Percentiles rank a stretch among this genome's conserved stretches.
Conservation (phyloP, 2,329 filamentous ascomycete species). For the Penicillium sp. region DNA sequence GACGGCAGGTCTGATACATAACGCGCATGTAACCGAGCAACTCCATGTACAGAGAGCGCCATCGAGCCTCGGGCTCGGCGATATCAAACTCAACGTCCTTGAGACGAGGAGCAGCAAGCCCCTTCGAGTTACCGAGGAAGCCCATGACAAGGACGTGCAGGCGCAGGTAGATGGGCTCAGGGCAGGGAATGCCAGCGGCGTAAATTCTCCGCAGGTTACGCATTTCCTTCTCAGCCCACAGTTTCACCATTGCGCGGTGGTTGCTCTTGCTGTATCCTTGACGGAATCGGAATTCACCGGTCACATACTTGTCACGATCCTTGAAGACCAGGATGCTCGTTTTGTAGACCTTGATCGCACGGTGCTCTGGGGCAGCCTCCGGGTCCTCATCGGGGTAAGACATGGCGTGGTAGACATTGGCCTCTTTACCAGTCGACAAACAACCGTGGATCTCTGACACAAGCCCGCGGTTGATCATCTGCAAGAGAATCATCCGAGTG, state of each 20-base stretch:
- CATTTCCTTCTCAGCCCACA: constrained; percentile 99
- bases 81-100: constrained; percentile 78
- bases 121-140: constrained; percentile 84
- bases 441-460: constrained; percentile 93
- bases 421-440: constrained; percentile 95
- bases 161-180: constrained; percentile 84
- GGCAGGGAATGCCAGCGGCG: constrained; percentile 82
- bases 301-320: constrained; percentile 93
- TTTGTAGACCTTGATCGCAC: constrained; percentile 98
- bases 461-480: constrained; percentile 91
- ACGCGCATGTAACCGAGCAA: constrained; percentile 85
- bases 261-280: constrained; percentile 91
- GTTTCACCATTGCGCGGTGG: constrained; percentile 94
- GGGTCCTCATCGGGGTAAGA: constrained; percentile 59
- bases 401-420: constrained; percentile 94
- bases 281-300: constrained; percentile 89
- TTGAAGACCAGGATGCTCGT: constrained; percentile 97
- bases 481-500: constrained; percentile 91
- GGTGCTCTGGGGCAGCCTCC: constrained; percentile 60
- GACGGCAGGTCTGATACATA: constrained; percentile 86
- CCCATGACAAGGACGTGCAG: constrained; percentile 96
- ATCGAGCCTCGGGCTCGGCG: constrained; percentile 69
- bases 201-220: constrained; percentile 86
- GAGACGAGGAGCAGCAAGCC: constrained; percentile 83
- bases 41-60: constrained; percentile 78